phyloP scores from a whole-genome alignment of 495 filamentous ascomycete genomes.

The Jackrogersella minutella region DNA sequence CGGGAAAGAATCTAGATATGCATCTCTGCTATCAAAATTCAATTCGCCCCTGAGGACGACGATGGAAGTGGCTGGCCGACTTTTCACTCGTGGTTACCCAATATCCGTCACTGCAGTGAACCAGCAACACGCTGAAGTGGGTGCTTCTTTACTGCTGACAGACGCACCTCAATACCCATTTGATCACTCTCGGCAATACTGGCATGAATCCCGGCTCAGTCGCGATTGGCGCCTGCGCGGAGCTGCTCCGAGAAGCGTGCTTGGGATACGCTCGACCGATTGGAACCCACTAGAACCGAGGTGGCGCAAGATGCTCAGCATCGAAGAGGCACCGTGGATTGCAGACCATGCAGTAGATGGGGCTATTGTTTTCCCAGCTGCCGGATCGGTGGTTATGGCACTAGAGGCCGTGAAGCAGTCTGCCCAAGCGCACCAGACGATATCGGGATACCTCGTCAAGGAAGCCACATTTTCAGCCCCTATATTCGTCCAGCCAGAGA shows the following conservation, averaged over 20 bases:
- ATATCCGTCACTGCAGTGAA: slow-evolving; percentile 29
- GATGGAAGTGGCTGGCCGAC: slow-evolving; percentile 41
- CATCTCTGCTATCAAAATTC: slow-evolving; percentile 40
- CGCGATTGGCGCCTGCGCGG: slow-evolving; percentile 52
- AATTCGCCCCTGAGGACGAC: slow-evolving; percentile 33
- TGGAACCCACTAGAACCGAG: slow-evolving; percentile 49
- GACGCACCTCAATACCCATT: slow-evolving; percentile 52
- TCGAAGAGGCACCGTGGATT: slow-evolving; percentile 55
- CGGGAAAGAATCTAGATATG: slow-evolving; percentile 24
- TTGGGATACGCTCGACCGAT: slow-evolving; percentile 49
- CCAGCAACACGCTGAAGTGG: slow-evolving; percentile 12
- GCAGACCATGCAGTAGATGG: slow-evolving; percentile 45
- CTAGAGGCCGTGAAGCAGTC: slow-evolving; percentile 51
- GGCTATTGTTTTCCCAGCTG: slow-evolving; percentile 60
- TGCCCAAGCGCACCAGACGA: background rate
- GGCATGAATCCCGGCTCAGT: slow-evolving; percentile 52
- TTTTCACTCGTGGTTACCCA: slow-evolving; percentile 43
- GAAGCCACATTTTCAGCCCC: slow-evolving; percentile 38
- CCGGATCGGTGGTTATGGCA: slow-evolving; percentile 59
- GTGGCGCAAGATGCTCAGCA: slow-evolving; percentile 54
- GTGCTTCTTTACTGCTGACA: slow-evolving; percentile 39
- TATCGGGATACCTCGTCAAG: slow-evolving; percentile 35
- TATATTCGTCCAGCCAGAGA: slow-evolving; percentile 15
- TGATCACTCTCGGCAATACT: slow-evolving; percentile 49
- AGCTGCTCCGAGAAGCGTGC: slow-evolving; percentile 49